Percentiles rank a stretch among this genome's conserved stretches.
Conservation (phyloP, 371 early-diverging fungal genomes). For the Cokeromyces recurvatus region DNA sequence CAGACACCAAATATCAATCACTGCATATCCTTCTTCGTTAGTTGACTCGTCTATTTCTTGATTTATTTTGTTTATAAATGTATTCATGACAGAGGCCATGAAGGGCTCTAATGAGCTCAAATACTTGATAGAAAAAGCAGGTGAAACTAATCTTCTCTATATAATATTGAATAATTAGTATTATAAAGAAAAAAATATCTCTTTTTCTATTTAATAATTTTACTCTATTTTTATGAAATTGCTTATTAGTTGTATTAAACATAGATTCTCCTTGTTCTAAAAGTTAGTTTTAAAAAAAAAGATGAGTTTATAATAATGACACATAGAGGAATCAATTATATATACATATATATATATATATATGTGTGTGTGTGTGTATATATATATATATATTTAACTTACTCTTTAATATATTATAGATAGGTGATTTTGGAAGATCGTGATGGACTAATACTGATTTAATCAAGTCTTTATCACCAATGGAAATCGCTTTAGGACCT, state of each 20-base stretch:
- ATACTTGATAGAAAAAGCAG: slow-evolving; percentile 40
- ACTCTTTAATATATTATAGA: slow-evolving; percentile 15
- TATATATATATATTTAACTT: too few relatives aligned
- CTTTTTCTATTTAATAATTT: background rate
- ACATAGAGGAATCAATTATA: background rate
- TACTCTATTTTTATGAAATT: slow-evolving; percentile 32
- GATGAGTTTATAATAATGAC: background rate
- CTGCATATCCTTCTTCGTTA: slow-evolving; percentile 2
- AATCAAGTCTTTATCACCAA: slow-evolving; percentile 18
- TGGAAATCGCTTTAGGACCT: slow-evolving; percentile 5
- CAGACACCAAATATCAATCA: slow-evolving; percentile 32
- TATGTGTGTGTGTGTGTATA: too few relatives aligned
- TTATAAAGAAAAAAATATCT: background rate
- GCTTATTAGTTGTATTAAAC: slow-evolving; percentile 22
- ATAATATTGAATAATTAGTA: background rate
- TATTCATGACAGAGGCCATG: slow-evolving; percentile 14
- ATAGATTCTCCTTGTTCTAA: slow-evolving; percentile 10
- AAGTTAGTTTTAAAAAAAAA: background rate
- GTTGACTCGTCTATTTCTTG: slow-evolving; percentile 3
- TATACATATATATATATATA: too few relatives aligned
- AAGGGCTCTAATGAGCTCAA: slow-evolving; percentile 34
- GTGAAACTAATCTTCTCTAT: slow-evolving; percentile 40
- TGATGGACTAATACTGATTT: slow-evolving; percentile 11
- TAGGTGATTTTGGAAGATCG: slow-evolving; percentile 10
- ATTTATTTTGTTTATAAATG: slow-evolving; percentile 17